Evolutionary conservation across 2,329 filamentous ascomycete species (phyloP).

Genomic region (Pseudogymnoascus sp.): DNA sequence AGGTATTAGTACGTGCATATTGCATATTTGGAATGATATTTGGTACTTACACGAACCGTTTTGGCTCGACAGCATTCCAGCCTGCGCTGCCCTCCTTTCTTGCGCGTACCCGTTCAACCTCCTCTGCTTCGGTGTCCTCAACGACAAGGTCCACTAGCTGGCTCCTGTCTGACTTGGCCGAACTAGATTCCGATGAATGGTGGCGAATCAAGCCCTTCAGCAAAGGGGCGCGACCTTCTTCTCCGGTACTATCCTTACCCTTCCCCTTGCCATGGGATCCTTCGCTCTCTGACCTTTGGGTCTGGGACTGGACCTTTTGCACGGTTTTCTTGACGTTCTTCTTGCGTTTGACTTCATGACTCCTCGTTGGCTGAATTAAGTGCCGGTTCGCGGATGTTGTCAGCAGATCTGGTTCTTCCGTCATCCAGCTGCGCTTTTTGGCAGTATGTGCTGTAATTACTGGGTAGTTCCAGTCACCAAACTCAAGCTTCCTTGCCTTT

Average conservation of each 20-base stretch:
- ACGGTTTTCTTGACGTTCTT: conserved; percentile 31
- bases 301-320: conserved; percentile 26
- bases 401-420: conserved; percentile 40
- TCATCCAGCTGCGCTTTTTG: conserved; percentile 57
- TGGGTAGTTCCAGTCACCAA: conserved; percentile 94
- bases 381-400: conserved; percentile 47
- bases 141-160: conserved; percentile 61
- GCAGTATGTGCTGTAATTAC: conserved; percentile 81
- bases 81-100: conserved; percentile 53
- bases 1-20: conserved; percentile 4
- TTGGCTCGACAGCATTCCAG: conserved; percentile 47
- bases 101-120: conserved; percentile 51
- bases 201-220: conserved; percentile 33
- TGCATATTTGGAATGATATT: neutral
- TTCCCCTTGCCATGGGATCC: conserved; percentile 13
- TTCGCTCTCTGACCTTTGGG: conserved; percentile 26
- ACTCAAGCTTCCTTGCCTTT: conserved; percentile 64
- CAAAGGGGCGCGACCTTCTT: conserved; percentile 26
- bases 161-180: conserved; percentile 45
- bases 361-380: conserved; percentile 42
- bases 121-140: conserved; percentile 53
- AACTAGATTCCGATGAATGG: conserved; percentile 39
- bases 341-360: conserved; percentile 26
- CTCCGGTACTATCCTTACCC: conserved; percentile 20
- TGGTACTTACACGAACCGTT: conserved; percentile 44